phyloP scores from a whole-genome alignment of 345 rosid species.

The Gossypium rotundifolium region DNA sequence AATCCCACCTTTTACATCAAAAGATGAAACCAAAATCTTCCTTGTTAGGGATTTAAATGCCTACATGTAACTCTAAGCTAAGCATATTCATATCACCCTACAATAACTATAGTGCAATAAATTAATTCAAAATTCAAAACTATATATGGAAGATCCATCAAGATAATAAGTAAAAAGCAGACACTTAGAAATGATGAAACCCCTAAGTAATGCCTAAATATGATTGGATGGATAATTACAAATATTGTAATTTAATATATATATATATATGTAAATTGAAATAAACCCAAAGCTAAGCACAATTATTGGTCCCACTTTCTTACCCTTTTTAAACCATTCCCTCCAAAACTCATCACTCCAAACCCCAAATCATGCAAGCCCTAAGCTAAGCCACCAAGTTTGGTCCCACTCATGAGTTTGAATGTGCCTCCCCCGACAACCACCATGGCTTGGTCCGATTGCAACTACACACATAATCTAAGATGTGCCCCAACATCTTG shows the following conservation, averaged over 20 bases:
- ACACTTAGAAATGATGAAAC: too few relatives aligned
- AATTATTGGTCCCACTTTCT: constrained; percentile 17
- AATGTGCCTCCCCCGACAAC: constrained; percentile 37
- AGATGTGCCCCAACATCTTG: constrained; percentile 46
- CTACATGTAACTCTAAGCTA: too few relatives aligned
- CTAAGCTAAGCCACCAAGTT: constrained; percentile 15
- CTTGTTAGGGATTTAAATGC: not conserved
- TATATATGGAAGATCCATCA: too few relatives aligned
- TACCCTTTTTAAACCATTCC: not conserved
- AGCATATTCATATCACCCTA: too few relatives aligned
- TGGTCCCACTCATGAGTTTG: constrained; percentile 33
- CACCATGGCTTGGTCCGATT: constrained; percentile 41
- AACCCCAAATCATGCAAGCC: constrained; percentile 28
- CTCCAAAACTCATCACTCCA: not conserved
- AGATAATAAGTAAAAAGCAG: too few relatives aligned
- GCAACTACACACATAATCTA: constrained; percentile 35
- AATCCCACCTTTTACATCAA: constrained; percentile 33
- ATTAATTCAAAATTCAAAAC: too few relatives aligned
- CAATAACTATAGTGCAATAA: too few relatives aligned
- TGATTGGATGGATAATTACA: too few relatives aligned
- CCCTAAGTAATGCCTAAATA: too few relatives aligned
- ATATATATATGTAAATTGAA: too few relatives aligned
- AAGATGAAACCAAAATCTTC: constrained; percentile 28
- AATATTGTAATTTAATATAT: too few relatives aligned
- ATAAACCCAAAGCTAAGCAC: too few relatives aligned